Base-by-base conservation (phyloP, 345 rosid species). In the Sonneratia alba region DNA sequence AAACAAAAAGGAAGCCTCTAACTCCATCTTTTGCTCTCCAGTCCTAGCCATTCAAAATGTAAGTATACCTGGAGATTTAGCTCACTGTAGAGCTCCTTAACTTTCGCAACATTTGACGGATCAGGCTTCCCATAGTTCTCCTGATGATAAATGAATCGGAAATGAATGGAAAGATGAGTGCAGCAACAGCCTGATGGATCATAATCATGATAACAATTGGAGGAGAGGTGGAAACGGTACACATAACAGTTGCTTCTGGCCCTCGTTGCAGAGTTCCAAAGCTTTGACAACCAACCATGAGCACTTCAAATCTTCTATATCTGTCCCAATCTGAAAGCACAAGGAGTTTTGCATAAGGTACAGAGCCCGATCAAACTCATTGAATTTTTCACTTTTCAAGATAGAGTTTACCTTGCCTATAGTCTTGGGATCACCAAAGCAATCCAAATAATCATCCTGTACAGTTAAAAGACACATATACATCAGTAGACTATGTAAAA, bases 281-380 rank as follows among this genome's bases (percentile, higher is more conserved):
- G 96, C 91, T 77, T 86, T 89, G 18, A 89, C 96, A 66, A 91
- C 89, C 85, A 91, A 75, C 97, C 97, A 91, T 3, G 97, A 87
- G 84, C 96, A 91, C 81, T 91, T 91, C 70, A 85, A 85, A 78
- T 91, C 97, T 84, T 87, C 91, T 57, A 89, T 91, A 79, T 91
- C 96, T 5, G 96, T 89, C 73, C 97, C 93, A 57, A 91, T 85
- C 96, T 91, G 85, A 77, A 59, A 70, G 65, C 51, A 53, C 36
- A 56, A 7, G 48, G 36, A 32, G 5, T 3, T 3, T 43, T 74
- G 24, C 22, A 36, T 40, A 43, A 68, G 45, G n/a, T 19, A 45
- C 32, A 68, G 3, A 68, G 8, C 37, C 32, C 36, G 22, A 68
- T 24, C 1, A 18, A 11, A 24, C 15, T 68, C 7, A 27, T 6